A percentile compares a stretch with the other conserved stretches of the same genome.
phyloP scores from a whole-genome alignment of 345 rosid species.

The Raphanus sativus region DNA sequence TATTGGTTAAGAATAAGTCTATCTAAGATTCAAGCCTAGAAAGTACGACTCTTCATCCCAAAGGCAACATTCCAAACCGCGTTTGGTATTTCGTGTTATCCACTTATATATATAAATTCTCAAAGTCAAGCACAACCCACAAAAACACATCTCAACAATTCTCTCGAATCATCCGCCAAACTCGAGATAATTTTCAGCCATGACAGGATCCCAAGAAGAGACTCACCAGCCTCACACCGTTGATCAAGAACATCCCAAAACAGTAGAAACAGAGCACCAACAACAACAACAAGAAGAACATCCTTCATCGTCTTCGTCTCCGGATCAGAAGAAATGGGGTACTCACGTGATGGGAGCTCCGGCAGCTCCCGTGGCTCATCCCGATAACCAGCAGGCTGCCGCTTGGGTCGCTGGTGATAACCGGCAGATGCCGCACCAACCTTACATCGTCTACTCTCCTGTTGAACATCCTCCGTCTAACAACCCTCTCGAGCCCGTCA shows the following conservation, averaged over 20 bases:
- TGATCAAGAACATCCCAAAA: slow-evolving; percentile 26
- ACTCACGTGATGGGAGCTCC: slow-evolving; percentile 87
- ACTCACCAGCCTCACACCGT: slow-evolving; percentile 14
- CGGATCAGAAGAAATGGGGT: slow-evolving; percentile 63
- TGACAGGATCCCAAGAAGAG: slow-evolving; percentile 29
- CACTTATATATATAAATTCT: background rate
- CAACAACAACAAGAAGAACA: background rate
- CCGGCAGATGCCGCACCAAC: slow-evolving; percentile 55
- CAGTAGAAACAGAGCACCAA: slow-evolving; percentile 8
- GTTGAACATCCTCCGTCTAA: slow-evolving; percentile 47
- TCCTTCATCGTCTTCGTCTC: slow-evolving; percentile 23
- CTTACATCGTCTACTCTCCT: slow-evolving; percentile 68
- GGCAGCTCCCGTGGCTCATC: slow-evolving; percentile 68
- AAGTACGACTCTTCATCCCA: slow-evolving; percentile 6
- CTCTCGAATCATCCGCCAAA: slow-evolving; percentile 11
- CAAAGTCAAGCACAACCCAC: background rate
- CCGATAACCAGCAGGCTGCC: slow-evolving; percentile 86
- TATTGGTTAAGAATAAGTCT: slow-evolving; percentile 15
- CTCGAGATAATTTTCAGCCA: background rate
- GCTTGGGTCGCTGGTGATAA: slow-evolving; percentile 66
- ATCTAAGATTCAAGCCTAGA: background rate
- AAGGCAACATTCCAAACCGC: slow-evolving; percentile 4
- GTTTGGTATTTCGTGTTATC: background rate
- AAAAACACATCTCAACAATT: background rate
- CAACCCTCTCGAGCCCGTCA: slow-evolving; percentile 71